Percentiles rank a stretch among this genome's conserved stretches.
These are phyloP conservation scores for Kuraishia hungarica DNA, from an alignment of 805 yeast genomes.

Conservation along the genomic window DNA sequence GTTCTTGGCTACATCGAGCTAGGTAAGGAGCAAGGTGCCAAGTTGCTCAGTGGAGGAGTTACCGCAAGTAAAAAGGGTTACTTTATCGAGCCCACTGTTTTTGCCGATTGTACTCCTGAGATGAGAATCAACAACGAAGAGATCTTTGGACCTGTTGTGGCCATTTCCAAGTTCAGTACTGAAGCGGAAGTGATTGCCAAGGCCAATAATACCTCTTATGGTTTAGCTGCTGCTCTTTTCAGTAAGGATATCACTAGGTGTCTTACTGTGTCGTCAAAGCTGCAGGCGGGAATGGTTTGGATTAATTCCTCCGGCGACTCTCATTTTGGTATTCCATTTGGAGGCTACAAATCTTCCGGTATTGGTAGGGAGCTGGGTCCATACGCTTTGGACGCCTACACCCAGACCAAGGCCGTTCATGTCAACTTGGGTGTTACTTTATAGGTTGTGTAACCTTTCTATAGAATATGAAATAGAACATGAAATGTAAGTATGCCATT, in stretches of 20 bases:
- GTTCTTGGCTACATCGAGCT: conserved; percentile 57
- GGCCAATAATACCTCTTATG: conserved; percentile 71
- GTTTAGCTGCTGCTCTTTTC: conserved; percentile 78
- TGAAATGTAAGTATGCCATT: not conserved
- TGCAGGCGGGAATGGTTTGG: conserved; percentile 65
- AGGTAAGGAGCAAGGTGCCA: conserved; percentile 68
- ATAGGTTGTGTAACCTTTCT: not conserved
- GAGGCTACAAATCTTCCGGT: conserved; percentile 75
- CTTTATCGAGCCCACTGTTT: conserved; percentile 69
- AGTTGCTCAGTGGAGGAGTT: conserved; percentile 56
- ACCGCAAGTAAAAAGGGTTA: conserved; percentile 40
- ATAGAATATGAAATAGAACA: not conserved
- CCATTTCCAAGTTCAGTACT: conserved; percentile 53
- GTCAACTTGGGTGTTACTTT: conserved; percentile 29
- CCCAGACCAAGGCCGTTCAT: conserved; percentile 66
- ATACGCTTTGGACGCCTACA: conserved; percentile 61
- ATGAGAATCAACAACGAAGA: conserved; percentile 71
- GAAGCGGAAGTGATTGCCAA: conserved; percentile 59
- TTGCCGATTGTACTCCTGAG: conserved; percentile 56
- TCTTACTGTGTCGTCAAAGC: conserved; percentile 50
- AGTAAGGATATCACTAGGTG: conserved; percentile 59
- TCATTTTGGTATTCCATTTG: conserved; percentile 63
- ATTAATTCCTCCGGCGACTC: conserved; percentile 61
- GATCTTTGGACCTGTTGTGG: conserved; percentile 86
- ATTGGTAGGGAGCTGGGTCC: conserved; percentile 77